Percentiles rank a stretch among this genome's conserved stretches.
Conservation (phyloP, 1,139 yeast species). For the Geotrichum europaeum region DNA sequence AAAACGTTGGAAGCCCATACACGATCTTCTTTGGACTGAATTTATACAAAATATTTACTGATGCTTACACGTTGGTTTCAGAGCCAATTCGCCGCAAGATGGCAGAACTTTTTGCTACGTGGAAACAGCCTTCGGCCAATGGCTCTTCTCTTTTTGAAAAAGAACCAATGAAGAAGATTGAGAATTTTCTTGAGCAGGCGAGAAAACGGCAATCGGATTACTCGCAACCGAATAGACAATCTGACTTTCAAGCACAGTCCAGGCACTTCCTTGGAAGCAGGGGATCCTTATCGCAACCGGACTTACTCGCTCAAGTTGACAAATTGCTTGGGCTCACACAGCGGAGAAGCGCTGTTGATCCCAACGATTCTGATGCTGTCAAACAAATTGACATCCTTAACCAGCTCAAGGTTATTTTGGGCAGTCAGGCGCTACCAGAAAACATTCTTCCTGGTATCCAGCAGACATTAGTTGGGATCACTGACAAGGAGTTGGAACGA, state of each 20-base stretch:
- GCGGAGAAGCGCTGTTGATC: slow-evolving; percentile 36
- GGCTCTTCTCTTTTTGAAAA: slow-evolving; percentile 50
- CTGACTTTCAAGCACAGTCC: slow-evolving; percentile 4
- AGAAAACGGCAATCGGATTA: slow-evolving; percentile 34
- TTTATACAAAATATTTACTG: slow-evolving; percentile 62
- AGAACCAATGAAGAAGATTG: slow-evolving; percentile 67
- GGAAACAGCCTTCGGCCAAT: slow-evolving; percentile 57
- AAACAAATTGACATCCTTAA: slow-evolving; percentile 32
- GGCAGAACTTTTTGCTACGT: slow-evolving; percentile 73
- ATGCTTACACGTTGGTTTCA: slow-evolving; percentile 70
- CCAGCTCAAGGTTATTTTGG: slow-evolving; percentile 31
- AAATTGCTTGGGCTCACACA: slow-evolving; percentile 37
- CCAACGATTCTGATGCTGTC: slow-evolving; percentile 38
- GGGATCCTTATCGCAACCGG: slow-evolving; percentile 26
- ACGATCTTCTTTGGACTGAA: slow-evolving; percentile 65
- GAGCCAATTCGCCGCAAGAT: slow-evolving; percentile 70
- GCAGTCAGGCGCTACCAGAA: slow-evolving; percentile 35
- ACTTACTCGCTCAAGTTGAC: slow-evolving; percentile 38
- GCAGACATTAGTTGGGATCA: slow-evolving; percentile 36
- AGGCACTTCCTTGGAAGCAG: slow-evolving; percentile 16
- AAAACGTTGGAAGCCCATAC: slow-evolving; percentile 85
- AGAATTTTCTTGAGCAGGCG: slow-evolving; percentile 60
- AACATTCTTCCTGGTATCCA: slow-evolving; percentile 39
- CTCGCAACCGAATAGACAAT: slow-evolving; percentile 5
- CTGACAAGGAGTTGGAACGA: slow-evolving; percentile 29